phyloP scores from a whole-genome alignment of 2,329 filamentous ascomycete genomes.

The Neonectria ditissima region DNA sequence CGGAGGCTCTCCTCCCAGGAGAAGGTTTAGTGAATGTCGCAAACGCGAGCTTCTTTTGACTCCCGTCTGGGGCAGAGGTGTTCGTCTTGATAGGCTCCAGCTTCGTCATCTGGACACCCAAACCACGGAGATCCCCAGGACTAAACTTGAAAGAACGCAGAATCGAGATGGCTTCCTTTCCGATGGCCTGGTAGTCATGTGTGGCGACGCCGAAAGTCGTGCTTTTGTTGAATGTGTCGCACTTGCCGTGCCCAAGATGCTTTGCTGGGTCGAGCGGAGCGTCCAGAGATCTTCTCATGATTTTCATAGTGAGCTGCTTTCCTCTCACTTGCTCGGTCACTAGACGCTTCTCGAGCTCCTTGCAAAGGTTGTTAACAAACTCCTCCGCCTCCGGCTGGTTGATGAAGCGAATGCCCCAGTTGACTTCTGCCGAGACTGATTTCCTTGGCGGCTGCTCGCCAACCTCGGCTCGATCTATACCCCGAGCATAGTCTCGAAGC shows the following conservation, averaged over 20 bases:
- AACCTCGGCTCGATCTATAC: conserved; percentile 87
- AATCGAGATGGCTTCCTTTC: conserved; percentile 86
- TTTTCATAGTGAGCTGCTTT: conserved; percentile 89
- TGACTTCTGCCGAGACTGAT: conserved; percentile 96
- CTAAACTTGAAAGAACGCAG: conserved; percentile 85
- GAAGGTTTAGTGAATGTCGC: conserved; percentile 61
- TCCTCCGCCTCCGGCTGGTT: conserved; percentile 93
- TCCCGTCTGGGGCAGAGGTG: conserved; percentile 71
- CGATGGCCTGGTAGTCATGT: conserved; percentile 76
- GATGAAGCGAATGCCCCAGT: conserved; percentile 97
- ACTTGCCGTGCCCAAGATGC: conserved; percentile 94
- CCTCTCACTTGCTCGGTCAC: conserved; percentile 88
- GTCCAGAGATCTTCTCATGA: conserved; percentile 88
- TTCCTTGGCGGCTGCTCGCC: conserved; percentile 89
- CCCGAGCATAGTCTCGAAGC: conserved; percentile 89
- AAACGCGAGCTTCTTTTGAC: conserved; percentile 84
- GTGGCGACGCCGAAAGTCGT: conserved; percentile 85
- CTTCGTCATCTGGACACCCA: conserved; percentile 94
- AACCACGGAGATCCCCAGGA: conserved; percentile 90
- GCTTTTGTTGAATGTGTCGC: conserved; percentile 94
- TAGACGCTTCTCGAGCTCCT: conserved; percentile 84
- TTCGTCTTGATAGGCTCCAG: conserved; percentile 80
- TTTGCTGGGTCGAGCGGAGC: conserved; percentile 93
- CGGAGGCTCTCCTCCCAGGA: conserved; percentile 54
- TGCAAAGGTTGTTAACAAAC: conserved; percentile 86